Evolutionary conservation across 2,329 filamentous ascomycete genomes (phyloP), one percentile per base, ranked within the genome.

Genomic region (Paraconiothyrium sp.): DNA sequence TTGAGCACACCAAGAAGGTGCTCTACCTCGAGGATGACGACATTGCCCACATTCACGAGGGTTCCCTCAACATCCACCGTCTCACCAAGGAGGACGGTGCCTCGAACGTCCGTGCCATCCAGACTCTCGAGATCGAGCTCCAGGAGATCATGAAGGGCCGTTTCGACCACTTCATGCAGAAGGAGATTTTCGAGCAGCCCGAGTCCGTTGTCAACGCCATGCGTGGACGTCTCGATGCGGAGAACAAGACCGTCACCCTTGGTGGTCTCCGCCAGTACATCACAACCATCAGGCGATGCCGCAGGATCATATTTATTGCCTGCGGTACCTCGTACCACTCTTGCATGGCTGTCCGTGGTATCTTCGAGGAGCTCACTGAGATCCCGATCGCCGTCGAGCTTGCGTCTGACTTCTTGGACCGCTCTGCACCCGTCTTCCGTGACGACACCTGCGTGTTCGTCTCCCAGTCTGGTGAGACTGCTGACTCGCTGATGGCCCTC

Each of bases 81-180:
- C 87, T 98, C 72, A 94, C 92, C 83, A 98, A 98, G 89, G 91
- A 94, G 72, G 94, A 98, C 79, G 94, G 94, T 71, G 94, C 92
- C 78, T 97, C 93, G 83, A 97, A 98, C 78, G 93, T 98, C 72
- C 94, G 95, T 80, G 93, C 92, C 74, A 99, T 99, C 80, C 95
- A 99, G 87, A 99, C 95, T 59, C 89, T 99, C 59, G 95, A 99
- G 86, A 92, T 99, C 54, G 93, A 99, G 86, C 90, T 99, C 68
- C 95, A 99, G 85, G 94, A 99, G 86, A 99, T 99, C 83, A 99
- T 99, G 95, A 99, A 99, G 90, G 95, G 95, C 82, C 96, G 95
- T 80, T 99, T 98, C 83, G 95, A 99, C 81, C 95, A 99, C 85
- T 99, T 97, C 87, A 99, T 99, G 95, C 95, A 99, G 82, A 99